Percentiles rank a stretch among this genome's conserved stretches.
Evolutionary conservation across 495 filamentous ascomycete species (phyloP).

Genomic region (Podospora conica): DNA sequence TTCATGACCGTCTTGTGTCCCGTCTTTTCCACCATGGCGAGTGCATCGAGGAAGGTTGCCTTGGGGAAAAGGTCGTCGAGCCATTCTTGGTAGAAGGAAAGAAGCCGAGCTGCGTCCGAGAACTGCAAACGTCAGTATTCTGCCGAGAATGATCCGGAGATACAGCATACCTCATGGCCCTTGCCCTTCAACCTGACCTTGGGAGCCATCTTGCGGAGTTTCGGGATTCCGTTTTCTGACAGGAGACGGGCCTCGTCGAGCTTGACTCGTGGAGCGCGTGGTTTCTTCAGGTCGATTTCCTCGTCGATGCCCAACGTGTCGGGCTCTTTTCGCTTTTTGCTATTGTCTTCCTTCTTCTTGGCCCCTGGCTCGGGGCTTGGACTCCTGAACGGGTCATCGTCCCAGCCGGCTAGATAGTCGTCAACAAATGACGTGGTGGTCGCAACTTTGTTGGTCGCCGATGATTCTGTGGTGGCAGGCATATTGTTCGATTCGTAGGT

Average conservation of each 20-base stretch:
- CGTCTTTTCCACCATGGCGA: conserved; percentile 87
- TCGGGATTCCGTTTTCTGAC: conserved; percentile 75
- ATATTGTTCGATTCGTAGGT: conserved; percentile 4
- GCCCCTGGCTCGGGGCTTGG: conserved; percentile 27
- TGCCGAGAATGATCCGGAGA: not conserved
- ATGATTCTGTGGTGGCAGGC: conserved; percentile 12
- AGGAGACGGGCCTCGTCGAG: conserved; percentile 77
- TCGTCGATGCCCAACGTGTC: conserved; percentile 70
- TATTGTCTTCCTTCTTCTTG: conserved; percentile 20
- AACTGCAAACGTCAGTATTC: conserved; percentile 49
- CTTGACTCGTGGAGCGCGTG: conserved; percentile 67
- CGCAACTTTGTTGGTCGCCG: not conserved
- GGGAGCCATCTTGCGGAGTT: conserved; percentile 63
- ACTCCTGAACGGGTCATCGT: conserved; percentile 30
- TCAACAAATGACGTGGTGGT: conserved; percentile 16
- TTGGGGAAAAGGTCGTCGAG: conserved; percentile 94
- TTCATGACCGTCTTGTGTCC: conserved; percentile 78
- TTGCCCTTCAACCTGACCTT: conserved; percentile 83
- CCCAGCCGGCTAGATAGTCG: conserved; percentile 26
- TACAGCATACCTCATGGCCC: conserved; percentile 71
- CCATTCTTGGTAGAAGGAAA: conserved; percentile 93
- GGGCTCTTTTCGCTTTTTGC: conserved; percentile 30
- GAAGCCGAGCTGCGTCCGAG: conserved; percentile 70
- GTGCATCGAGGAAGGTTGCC: conserved; percentile 85
- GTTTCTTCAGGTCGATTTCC: conserved; percentile 74